Evolutionary conservation across 2,329 filamentous ascomycete species (phyloP), one percentile per base, ranked within the genome.

Genomic region (Camillea tinctor): DNA sequence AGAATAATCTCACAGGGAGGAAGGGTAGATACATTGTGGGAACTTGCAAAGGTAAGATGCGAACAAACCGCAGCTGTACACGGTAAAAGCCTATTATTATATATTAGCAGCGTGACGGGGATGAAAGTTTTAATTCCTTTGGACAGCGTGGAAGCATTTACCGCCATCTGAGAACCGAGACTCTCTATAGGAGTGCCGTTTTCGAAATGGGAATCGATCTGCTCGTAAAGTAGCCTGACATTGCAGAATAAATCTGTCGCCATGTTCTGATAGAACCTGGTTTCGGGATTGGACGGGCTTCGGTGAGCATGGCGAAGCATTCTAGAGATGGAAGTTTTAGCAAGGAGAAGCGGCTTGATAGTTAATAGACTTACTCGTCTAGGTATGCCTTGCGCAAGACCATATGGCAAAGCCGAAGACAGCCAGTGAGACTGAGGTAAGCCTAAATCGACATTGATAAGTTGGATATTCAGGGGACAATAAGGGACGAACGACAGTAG

Each of bases 391-490:
- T 81, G 19, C 83, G 78, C 21, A 84, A 71, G 15, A 86, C 79
- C 57, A 86, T 84, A 59, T 85, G 83, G 68, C 82, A 85, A 4
- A 86, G 77, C 2, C 83, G 78, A 1, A 81, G 78, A 57, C 82
- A 79, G 74, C 84, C 84, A 3, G 82, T 84, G 4, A 84, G 78
- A 50, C 80, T 80, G 11, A 85, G 75, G 67, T 85, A 86, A 0
- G 80, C 81, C 81, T 84, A 20, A 15, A n/a, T n/a, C 21, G 15
- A 44, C 56, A 4, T n/a, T 2, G 20, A 53, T 70, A 52, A 69
- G 54, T 44, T 9, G 52, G 5, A 50, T 15, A 21, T 15, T 53
- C 26, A 30, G 15, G 19, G 22, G 13, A n/a, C 21, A 21, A 2
- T 15, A 30, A 11, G 21, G 11, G 11, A 19, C 13, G 1, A 50